These are phyloP conservation scores for Alternaria triticina DNA, from an alignment of 2,329 filamentous ascomycete species.

Conservation along the genomic window DNA sequence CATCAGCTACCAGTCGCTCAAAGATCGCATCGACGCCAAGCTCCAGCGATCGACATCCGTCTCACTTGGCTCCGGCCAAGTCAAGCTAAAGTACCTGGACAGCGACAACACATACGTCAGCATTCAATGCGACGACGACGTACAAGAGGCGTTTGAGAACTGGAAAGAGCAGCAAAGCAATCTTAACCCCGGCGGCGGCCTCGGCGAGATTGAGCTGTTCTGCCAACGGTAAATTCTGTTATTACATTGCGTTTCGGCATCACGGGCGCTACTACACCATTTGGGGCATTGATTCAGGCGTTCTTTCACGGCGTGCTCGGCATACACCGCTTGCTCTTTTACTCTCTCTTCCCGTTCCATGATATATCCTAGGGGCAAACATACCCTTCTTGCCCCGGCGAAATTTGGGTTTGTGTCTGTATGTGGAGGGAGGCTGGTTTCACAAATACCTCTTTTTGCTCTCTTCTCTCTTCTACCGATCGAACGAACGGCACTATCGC, in stretches of 20 bases:
- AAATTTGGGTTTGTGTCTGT: background rate
- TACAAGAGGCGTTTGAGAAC: conserved; percentile 92
- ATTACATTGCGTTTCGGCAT: background rate
- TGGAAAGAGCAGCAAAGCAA: conserved; percentile 80
- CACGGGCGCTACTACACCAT: background rate
- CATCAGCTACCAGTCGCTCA: conserved; percentile 90
- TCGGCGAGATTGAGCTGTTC: conserved; percentile 80
- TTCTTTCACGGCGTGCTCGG: background rate
- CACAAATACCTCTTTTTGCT: background rate
- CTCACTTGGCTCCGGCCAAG: conserved; percentile 79
- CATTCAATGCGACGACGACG: conserved; percentile 94
- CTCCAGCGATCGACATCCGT: conserved; percentile 84
- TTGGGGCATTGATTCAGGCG: conserved; percentile 7
- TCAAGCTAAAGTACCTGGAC: conserved; percentile 89
- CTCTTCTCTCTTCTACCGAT: background rate
- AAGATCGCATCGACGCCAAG: conserved; percentile 96
- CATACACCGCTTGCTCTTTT: background rate
- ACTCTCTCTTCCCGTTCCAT: background rate
- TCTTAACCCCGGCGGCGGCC: conserved; percentile 65
- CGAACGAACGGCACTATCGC: background rate
- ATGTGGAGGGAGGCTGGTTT: background rate
- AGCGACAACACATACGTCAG: conserved; percentile 86
- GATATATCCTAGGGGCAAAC: background rate
- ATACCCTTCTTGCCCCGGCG: background rate
- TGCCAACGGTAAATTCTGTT: conserved; percentile 41